Conservation (phyloP, 768 basidiomycete species). For the Rickenella mellea region DNA sequence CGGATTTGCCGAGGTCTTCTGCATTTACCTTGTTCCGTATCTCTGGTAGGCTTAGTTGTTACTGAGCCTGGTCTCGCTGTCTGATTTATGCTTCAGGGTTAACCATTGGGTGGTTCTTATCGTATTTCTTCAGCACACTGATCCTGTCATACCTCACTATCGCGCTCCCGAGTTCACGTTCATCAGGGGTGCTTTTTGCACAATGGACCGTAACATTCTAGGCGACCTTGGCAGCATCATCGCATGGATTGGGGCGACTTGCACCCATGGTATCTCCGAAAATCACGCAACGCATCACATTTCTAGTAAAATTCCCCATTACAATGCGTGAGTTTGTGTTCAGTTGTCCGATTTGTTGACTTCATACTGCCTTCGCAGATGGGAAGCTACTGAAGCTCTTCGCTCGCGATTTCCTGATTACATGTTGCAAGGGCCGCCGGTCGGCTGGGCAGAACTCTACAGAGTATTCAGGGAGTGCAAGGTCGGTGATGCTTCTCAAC, state of each 20-base stretch:
- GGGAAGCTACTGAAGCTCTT: constrained; percentile 86
- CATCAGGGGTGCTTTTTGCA: constrained; percentile 4
- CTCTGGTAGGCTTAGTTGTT: constrained; percentile 1
- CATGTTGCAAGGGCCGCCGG: constrained; percentile 59
- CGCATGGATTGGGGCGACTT: constrained; percentile 77
- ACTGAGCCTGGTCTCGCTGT: too few species aligned
- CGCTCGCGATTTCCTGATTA: constrained; percentile 64
- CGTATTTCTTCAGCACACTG: constrained; percentile 7
- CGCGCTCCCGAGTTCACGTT: constrained; percentile 9
- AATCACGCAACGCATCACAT: constrained; percentile 92
- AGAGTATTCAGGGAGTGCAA: constrained; percentile 75
- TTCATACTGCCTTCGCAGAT: too few species aligned
- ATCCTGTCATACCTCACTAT: constrained; percentile 8
- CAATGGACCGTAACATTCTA: constrained; percentile 8
- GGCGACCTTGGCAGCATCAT: constrained; percentile 63
- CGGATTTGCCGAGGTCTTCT: constrained; percentile 3
- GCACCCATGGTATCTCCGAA: constrained; percentile 90
- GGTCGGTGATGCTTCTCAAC: too few species aligned
- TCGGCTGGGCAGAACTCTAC: constrained; percentile 73
- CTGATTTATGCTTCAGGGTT: too few species aligned
- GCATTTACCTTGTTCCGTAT: constrained; percentile 9
- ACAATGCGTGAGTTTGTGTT: too few species aligned
- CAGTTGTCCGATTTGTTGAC: too few species aligned
- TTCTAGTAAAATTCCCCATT: constrained; percentile 93
- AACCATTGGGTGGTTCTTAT: constrained; percentile 25